Conservation (phyloP, 345 rosid species). For the Citrus mangshanensis region DNA sequence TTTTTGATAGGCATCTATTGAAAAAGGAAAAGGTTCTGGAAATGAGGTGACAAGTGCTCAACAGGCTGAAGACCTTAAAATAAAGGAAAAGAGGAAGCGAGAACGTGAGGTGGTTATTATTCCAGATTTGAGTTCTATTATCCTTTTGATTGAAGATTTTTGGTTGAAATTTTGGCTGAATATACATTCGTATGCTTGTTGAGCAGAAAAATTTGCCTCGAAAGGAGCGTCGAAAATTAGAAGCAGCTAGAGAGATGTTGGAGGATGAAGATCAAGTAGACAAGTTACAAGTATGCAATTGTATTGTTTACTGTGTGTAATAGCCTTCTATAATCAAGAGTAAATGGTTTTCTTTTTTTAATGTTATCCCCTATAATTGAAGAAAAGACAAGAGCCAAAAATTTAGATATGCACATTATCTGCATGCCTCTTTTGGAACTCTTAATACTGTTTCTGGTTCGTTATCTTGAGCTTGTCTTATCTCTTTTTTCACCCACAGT, state of each 20-base stretch:
- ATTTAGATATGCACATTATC: neutral
- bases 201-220: conserved; percentile 87
- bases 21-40: conserved; percentile 47
- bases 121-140: conserved; percentile 7
- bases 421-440: neutral
- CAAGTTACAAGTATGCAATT: conserved; percentile 41
- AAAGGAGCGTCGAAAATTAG: conserved; percentile 80
- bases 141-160: conserved; percentile 9
- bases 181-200: conserved; percentile 17
- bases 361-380: neutral
- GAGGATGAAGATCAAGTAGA: conserved; percentile 56
- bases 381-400: neutral
- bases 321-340: neutral
- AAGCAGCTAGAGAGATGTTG: conserved; percentile 96
- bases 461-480: neutral
- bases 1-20: conserved; percentile 47
- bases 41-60: conserved; percentile 72
- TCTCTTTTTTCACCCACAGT: neutral
- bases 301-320: neutral
- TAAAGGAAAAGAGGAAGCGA: conserved; percentile 90
- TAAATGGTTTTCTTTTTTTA: neutral
- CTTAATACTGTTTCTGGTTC: neutral
- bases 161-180: neutral
- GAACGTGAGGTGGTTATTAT: conserved; percentile 66
- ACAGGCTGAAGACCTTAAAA: conserved; percentile 80